Percentiles rank a stretch among this genome's conserved stretches.
phyloP scores from a whole-genome alignment of 1,284 basidiomycete genomes.

The Ustilago tritici region DNA sequence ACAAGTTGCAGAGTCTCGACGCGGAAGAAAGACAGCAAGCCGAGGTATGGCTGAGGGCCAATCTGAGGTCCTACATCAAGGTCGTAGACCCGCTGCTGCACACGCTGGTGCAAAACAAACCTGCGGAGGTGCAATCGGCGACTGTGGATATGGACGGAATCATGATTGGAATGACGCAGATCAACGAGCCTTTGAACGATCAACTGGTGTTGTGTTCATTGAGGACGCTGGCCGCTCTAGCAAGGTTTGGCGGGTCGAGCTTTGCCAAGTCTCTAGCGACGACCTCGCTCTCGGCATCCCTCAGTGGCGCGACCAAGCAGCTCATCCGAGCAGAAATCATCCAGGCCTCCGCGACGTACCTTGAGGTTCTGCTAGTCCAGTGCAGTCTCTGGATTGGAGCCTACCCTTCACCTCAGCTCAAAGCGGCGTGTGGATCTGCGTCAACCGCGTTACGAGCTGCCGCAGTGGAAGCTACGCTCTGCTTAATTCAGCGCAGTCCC shows the following conservation, averaged over 20 bases:
- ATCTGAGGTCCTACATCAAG: conserved; percentile 55
- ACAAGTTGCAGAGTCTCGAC: conserved; percentile 74
- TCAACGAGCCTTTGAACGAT: conserved; percentile 83
- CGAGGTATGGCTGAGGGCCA: conserved; percentile 58
- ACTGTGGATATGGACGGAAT: conserved; percentile 15
- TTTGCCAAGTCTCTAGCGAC: conserved; percentile 72
- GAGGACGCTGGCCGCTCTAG: conserved; percentile 81
- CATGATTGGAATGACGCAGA: conserved; percentile 69
- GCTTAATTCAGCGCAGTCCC: conserved; percentile 83
- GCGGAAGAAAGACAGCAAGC: conserved; percentile 45
- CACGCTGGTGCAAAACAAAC: conserved; percentile 34
- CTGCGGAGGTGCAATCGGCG: conserved; percentile 1
- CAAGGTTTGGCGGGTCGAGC: conserved; percentile 87
- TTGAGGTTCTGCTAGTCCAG: conserved; percentile 47
- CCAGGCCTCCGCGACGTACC: conserved; percentile 12
- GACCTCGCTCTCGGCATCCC: conserved; percentile 26
- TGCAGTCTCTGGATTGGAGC: conserved; percentile 39
- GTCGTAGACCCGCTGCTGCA: conserved; percentile 57
- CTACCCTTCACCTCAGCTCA: conserved; percentile 21
- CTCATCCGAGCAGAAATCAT: conserved; percentile 18
- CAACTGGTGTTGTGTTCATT: conserved; percentile 77
- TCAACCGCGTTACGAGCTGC: conserved; percentile 75
- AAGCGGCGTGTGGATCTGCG: not conserved
- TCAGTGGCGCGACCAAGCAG: conserved; percentile 30
- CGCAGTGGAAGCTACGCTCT: conserved; percentile 83